Base-by-base conservation (phyloP, 1,139 yeast species). In the Yamadazyma triangularis region DNA sequence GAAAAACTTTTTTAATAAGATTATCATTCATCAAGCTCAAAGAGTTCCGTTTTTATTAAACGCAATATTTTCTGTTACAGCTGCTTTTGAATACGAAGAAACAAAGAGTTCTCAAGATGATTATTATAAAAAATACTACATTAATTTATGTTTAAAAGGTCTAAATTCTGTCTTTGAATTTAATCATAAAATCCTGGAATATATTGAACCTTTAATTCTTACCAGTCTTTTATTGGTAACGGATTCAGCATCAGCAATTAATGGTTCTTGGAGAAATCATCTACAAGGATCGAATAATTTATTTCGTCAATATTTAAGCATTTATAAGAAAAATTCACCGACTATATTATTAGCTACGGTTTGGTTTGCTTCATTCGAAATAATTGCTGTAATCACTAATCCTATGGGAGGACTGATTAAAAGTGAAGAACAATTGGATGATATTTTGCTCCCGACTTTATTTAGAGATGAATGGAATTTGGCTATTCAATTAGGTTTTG, bases 381-480 rank as follows among this genome's bases (percentile, higher is more conserved):
- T 44, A 15, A 39, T 45, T 5, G 50, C 50, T 5, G 46, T 41
- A 3, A 35, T 45, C 16, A 40, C 50, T 3, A 45, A 44, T 25
- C 49, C 50, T 4, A 35, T 33, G 4, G 50, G 50, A 7, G 50
- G 50, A 2, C 36, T 46, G 6, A 39, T 45, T 14, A 40, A 35
- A 24, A 32, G 35, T 13, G 37, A 36, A 24, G 29, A 29, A 4
- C 39, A 40, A 13, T 30, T 44, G 7, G 42, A 43, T 27, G 43
- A 40, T 27, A 40, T 44, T 13, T 23, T 44, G 27, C 24, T 30
- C 11, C 47, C 47, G 2, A 34, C 41, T n/a, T 23, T 42, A 22
- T 47, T 50, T 22, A 44, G 45, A 31, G 50, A 51, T 24, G 53
- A 52, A 30, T 44, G 50, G 40, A 48, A 45, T 32, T 29, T 50